Evolutionary conservation across 495 filamentous ascomycete genomes (phyloP), one percentile per base, ranked within the genome.

Genomic region (Podospora comata): DNA sequence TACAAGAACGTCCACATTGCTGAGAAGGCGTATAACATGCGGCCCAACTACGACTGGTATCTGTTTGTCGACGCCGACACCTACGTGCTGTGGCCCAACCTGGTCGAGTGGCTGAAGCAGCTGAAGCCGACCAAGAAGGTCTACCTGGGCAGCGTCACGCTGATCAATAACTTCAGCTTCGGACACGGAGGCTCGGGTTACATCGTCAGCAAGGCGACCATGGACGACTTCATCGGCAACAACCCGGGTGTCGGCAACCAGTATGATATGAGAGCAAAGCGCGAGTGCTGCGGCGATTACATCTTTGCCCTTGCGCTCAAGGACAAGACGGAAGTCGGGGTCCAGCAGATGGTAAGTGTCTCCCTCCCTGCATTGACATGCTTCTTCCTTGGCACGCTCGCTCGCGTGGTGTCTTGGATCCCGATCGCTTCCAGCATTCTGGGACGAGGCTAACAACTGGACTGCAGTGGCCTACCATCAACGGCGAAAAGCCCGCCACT

Each of bases 181-280:
- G 89, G 83, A 0, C 89, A 91, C 75, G 88, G 89, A 54, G 90
- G 89, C 0, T 87, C 86, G 16, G 90, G 90, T 26, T 90, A 90
- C 73, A 70, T 90, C 62, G 70, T 92, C 62, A 90, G 87, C 9
- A 80, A 85, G 58, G 83, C 81, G 0, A 85, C 87, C 39, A 80
- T 86, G 68, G 72, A 80, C 60, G 75, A 83, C 44, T 73, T 83
- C n/a, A 75, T 72, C 1, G 81, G 81, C 72, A 67, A 78, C 4
- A 60, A 79, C 54, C 70, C 72, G 13, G 77, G 78, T 13, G 71
- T 87, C 56, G 84, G 74, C 0, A 79, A 78, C 59, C 77, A 81
- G 65, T 83, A 84, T 60, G 86, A 91, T 72, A 70, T 75, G n/a
- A 81, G 77, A 60, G 87, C 86, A 0, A 79, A 82, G 65, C 68